Percentiles rank a stretch among this genome's conserved stretches.
These are phyloP conservation scores for Lophiotrema nucula DNA, from an alignment of 495 filamentous ascomycete species.

Conservation along the genomic window DNA sequence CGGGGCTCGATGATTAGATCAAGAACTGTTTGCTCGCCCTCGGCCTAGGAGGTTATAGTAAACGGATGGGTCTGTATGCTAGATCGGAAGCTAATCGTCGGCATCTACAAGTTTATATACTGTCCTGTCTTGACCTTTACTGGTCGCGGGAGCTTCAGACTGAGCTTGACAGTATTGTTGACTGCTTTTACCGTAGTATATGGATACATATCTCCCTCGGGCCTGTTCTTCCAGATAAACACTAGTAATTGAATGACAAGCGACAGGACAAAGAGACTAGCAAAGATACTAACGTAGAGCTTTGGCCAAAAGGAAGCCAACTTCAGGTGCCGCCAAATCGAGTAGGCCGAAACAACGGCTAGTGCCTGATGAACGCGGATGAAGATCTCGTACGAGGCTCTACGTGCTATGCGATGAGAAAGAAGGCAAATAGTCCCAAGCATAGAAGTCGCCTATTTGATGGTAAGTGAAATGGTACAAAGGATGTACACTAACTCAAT, in stretches of 20 bases:
- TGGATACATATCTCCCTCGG: not conserved
- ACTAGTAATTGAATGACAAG: not conserved
- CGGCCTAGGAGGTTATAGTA: not conserved
- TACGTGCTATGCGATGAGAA: not conserved
- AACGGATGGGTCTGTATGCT: not conserved
- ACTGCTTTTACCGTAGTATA: not conserved
- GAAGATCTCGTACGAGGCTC: not conserved
- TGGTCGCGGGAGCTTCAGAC: not conserved
- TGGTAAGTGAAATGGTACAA: not conserved
- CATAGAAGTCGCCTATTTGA: not conserved
- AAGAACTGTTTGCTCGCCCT: not conserved
- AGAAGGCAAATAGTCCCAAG: not conserved
- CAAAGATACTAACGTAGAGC: not conserved
- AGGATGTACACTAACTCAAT: not conserved
- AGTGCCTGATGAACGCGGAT: not conserved
- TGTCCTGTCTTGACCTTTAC: not conserved
- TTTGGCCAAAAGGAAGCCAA: not conserved
- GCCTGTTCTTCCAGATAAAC: not conserved
- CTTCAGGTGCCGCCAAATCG: not conserved
- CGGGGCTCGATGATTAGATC: not conserved
- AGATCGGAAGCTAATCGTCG: not conserved
- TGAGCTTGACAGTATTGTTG: not conserved
- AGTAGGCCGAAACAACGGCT: not conserved
- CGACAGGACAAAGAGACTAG: not conserved
- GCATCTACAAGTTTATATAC: not conserved